A percentile compares a stretch with the other conserved stretches of the same genome.
phyloP scores from a whole-genome alignment of 352 stramenopile species.

The Pythium grandisporangium region DNA sequence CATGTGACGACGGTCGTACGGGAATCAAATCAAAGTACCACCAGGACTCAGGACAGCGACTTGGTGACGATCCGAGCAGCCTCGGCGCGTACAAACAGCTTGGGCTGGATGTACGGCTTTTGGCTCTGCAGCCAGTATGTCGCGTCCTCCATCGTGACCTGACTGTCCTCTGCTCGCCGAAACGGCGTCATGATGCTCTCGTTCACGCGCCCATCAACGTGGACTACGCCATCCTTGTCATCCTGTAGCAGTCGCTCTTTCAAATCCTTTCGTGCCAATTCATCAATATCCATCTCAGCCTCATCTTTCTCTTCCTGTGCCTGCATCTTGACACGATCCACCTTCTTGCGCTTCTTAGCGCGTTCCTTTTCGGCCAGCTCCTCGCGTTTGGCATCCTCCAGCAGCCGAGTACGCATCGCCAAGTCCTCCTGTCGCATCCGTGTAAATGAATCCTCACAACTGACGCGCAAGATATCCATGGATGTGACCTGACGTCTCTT shows the following conservation, averaged over 20 bases:
- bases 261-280: constrained; percentile 73
- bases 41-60: constrained; percentile 33
- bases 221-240: constrained; percentile 59
- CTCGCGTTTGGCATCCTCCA: constrained; percentile 76
- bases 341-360: constrained; percentile 82
- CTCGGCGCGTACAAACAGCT: constrained; percentile 78
- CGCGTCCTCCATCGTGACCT: constrained; percentile 79
- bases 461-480: constrained; percentile 78
- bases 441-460: constrained; percentile 72
- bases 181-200: constrained; percentile 60
- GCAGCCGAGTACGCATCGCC: constrained; percentile 32
- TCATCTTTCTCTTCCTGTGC: constrained; percentile 78
- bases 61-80: constrained; percentile 79
- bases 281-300: constrained; percentile 80
- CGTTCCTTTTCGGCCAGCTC: constrained; percentile 69
- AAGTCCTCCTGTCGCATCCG: constrained; percentile 60
- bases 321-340: constrained; percentile 58
- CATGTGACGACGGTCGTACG: too few relatives aligned
- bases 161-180: constrained; percentile 40
- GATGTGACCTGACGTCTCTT: constrained; percentile 44
- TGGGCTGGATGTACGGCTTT: constrained; percentile 73
- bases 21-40: too few relatives aligned
- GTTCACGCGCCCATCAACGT: constrained; percentile 75
- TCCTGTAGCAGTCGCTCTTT: constrained; percentile 74
- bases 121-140: constrained; percentile 77